A percentile compares a stretch with the other conserved stretches of the same genome.
These are phyloP conservation scores for Canavalia ensiformis DNA, from an alignment of 306 rosid genomes.

Conservation along the genomic window DNA sequence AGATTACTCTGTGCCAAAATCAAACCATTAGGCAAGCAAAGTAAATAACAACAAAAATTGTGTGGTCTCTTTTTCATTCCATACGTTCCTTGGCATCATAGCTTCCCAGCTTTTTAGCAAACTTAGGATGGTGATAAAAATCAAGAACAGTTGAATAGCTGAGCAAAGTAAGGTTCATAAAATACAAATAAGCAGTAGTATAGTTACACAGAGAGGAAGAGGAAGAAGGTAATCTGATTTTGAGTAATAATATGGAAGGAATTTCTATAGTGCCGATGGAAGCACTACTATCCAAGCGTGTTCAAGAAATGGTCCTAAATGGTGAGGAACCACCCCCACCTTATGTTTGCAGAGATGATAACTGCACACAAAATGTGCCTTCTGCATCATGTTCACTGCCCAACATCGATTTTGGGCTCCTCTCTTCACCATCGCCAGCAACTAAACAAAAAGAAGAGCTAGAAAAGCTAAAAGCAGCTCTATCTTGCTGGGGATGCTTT, in stretches of 20 bases:
- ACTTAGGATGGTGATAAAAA: not conserved
- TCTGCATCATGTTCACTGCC: constrained; percentile 40
- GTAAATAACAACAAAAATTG: not conserved
- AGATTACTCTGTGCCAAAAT: too few species aligned
- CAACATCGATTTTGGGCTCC: constrained; percentile 41
- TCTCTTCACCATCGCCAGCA: constrained; percentile 32
- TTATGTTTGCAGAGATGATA: constrained; percentile 51
- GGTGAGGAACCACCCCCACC: constrained; percentile 52
- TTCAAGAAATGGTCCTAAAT: constrained; percentile 54
- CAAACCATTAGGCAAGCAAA: too few species aligned
- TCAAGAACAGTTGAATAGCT: not conserved
- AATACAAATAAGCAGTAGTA: not conserved
- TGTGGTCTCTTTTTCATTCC: not conserved
- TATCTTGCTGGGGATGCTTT: constrained; percentile 58
- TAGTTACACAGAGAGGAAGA: not conserved
- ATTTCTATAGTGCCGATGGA: not conserved
- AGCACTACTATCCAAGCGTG: constrained; percentile 50
- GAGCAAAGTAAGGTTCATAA: not conserved
- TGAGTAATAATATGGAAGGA: not conserved
- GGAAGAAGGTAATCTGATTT: not conserved
- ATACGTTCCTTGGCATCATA: not conserved
- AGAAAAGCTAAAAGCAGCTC: constrained; percentile 51
- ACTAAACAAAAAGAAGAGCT: constrained; percentile 41
- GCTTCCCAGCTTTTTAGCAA: not conserved
- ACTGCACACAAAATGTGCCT: constrained; percentile 9